A percentile compares a stretch with the other conserved stretches of the same genome.
Conservation (phyloP, 1,284 basidiomycete genomes). For the Pseudozyma hubeiensis region DNA sequence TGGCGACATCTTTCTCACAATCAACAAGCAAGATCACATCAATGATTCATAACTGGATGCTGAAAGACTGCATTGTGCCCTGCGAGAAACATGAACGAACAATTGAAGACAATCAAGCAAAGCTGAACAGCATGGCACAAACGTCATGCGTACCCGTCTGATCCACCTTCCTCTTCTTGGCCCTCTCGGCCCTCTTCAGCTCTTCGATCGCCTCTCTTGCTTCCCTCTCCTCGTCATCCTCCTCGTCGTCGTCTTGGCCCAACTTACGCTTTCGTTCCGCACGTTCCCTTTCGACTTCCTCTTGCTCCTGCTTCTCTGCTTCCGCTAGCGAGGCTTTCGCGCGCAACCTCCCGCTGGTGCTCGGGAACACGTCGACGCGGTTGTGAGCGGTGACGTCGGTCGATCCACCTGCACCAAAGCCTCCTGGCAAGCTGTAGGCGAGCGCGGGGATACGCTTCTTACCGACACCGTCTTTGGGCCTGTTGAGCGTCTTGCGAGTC, state of each 20-base stretch:
- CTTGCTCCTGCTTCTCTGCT: conserved; percentile 33
- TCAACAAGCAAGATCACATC: too few relatives aligned
- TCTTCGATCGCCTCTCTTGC: conserved; percentile 46
- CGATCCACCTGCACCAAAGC: conserved; percentile 39
- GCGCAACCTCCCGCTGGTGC: conserved; percentile 15
- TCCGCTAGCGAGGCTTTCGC: conserved; percentile 15
- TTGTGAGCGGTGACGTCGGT: conserved; percentile 18
- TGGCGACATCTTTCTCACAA: too few relatives aligned
- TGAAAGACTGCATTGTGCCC: too few relatives aligned
- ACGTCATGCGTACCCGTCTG: conserved; percentile 43
- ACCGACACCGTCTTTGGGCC: conserved; percentile 3
- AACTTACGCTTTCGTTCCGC: conserved; percentile 31
- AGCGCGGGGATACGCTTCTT: conserved; percentile 21
- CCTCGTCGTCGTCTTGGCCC: conserved; percentile 12
- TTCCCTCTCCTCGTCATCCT: conserved; percentile 33
- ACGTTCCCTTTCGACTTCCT: conserved; percentile 23
- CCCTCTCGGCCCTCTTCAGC: conserved; percentile 38
- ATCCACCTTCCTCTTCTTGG: conserved; percentile 46
- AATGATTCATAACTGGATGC: too few relatives aligned
- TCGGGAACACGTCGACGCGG: conserved; percentile 44
- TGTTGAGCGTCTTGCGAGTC: conserved; percentile 76
- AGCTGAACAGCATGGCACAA: conserved; percentile 43
- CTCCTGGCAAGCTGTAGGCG: conserved; percentile 36
- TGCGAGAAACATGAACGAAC: too few relatives aligned
- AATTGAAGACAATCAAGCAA: conserved; percentile 18